phyloP scores from a whole-genome alignment of 768 basidiomycete genomes.

The Rhodosporidiobolus odoratus region DNA sequence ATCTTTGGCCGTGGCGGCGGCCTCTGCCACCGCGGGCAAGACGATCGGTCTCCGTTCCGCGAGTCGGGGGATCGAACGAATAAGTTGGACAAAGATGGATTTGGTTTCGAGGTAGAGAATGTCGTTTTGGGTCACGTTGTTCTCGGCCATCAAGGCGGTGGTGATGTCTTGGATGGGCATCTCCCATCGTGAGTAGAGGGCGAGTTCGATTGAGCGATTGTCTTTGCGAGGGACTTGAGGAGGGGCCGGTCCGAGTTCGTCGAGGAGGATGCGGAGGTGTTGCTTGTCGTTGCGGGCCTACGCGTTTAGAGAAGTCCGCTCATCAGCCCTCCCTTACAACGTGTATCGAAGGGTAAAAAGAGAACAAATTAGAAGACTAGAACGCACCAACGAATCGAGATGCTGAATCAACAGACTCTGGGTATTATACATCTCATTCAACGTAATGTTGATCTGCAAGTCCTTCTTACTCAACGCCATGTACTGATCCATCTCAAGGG shows the following conservation, averaged over 20 bases:
- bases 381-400: constrained; percentile 84
- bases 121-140: constrained; percentile 89
- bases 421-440: constrained; percentile 98
- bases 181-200: constrained; percentile 96
- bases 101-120: constrained; percentile 99
- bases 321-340: not conserved
- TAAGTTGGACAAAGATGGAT: constrained; percentile 95
- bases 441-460: constrained; percentile 91
- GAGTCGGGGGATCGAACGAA: constrained; percentile 83
- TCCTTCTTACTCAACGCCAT: constrained; percentile 99
- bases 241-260: constrained; percentile 90
- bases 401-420: constrained; percentile 93
- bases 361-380: constrained; percentile 11
- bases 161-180: constrained; percentile 97
- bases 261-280: constrained; percentile 89
- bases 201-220: constrained; percentile 86
- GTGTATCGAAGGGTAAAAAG: not conserved
- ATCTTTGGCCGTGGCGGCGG: constrained; percentile 95
- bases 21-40: constrained; percentile 79
- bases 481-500: constrained; percentile 99
- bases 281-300: constrained; percentile 97
- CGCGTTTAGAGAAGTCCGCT: not conserved
- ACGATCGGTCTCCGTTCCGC: constrained; percentile 84
- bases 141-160: constrained; percentile 78
- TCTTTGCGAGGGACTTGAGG: constrained; percentile 96